Conservation (phyloP, 164 flowering plant species). For the Paratinospora sagittata region DNA sequence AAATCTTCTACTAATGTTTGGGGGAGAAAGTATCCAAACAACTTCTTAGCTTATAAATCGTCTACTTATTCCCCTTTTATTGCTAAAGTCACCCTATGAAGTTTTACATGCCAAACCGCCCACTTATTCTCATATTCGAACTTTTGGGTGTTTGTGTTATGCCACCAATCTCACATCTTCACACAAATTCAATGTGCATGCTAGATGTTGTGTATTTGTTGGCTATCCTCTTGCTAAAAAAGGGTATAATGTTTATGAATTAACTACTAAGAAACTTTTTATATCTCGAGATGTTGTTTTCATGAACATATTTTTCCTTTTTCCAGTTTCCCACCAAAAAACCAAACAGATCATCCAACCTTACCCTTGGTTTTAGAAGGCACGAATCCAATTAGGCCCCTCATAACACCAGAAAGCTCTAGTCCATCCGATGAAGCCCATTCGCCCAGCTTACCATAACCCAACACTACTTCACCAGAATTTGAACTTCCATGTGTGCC, state of each 20-base stretch:
- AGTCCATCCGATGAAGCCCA: too few species aligned
- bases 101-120: too few species aligned
- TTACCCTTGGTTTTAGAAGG: too few species aligned
- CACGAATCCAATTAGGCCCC: too few species aligned
- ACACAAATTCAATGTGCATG: slow-evolving; percentile 16
- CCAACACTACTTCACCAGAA: too few species aligned
- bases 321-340: not conserved
- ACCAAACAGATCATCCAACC: too few species aligned
- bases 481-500: too few species aligned
- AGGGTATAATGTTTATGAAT: slow-evolving; percentile 11
- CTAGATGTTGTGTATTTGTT: slow-evolving; percentile 6
- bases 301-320: slow-evolving; percentile 4
- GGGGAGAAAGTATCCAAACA: slow-evolving; percentile 18
- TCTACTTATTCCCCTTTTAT: slow-evolving; percentile 5
- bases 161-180: not conserved
- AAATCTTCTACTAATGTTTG: slow-evolving; percentile 15
- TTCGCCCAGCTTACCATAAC: too few species aligned
- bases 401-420: too few species aligned
- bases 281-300: slow-evolving; percentile 8
- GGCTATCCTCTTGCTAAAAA: slow-evolving; percentile 16
- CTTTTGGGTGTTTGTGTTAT: slow-evolving; percentile 23
- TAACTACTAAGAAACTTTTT: not conserved
- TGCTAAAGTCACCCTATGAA: slow-evolving; percentile 7
- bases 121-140: too few species aligned
- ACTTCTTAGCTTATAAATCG: slow-evolving; percentile 23